Evolutionary conservation across 2,329 filamentous ascomycete species (phyloP).

Genomic region (Pseudopyricularia javanii): DNA sequence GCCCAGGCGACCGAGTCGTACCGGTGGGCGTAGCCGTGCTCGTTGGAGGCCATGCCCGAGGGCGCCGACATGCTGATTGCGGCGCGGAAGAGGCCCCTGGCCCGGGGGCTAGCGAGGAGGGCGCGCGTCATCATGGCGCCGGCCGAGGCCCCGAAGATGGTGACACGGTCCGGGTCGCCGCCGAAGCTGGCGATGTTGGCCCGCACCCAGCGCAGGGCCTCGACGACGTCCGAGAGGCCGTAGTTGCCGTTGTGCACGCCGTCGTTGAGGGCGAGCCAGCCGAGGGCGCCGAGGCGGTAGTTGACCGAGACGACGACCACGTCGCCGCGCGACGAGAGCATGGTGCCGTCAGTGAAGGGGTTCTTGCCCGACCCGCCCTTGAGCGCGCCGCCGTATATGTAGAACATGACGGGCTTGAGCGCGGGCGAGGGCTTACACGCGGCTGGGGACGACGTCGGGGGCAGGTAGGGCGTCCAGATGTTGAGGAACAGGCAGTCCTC

Average conservation of each 20-base stretch:
- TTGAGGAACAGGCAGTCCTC: conserved; percentile 24
- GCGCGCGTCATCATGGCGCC: conserved; percentile 13
- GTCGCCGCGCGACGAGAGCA: conserved; percentile 23
- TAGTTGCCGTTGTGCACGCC: conserved; percentile 19
- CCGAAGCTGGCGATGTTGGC: conserved; percentile 5
- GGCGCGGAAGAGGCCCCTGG: conserved; percentile 15
- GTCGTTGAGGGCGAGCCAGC: not conserved
- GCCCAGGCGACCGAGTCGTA: conserved; percentile 11
- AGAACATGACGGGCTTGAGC: conserved; percentile 32
- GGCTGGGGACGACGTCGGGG: conserved; percentile 2
- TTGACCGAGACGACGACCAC: conserved; percentile 58
- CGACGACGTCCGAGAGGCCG: conserved; percentile 6
- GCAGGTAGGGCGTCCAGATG: conserved; percentile 22
- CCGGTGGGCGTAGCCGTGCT: conserved; percentile 7
- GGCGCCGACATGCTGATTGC: conserved; percentile 17
- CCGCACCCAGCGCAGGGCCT: conserved; percentile 4
- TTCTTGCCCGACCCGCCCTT: conserved; percentile 26
- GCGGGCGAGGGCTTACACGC: not conserved
- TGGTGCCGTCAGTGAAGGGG: conserved; percentile 30
- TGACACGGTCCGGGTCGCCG: conserved; percentile 2
- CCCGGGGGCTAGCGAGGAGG: conserved; percentile 14
- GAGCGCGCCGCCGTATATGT: conserved; percentile 30
- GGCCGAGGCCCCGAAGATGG: conserved; percentile 19
- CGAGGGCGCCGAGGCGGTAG: conserved; percentile 4
- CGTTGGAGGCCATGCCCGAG: conserved; percentile 11